Conservation (phyloP, 345 rosid genomes). For the Reutealis trisperma region DNA sequence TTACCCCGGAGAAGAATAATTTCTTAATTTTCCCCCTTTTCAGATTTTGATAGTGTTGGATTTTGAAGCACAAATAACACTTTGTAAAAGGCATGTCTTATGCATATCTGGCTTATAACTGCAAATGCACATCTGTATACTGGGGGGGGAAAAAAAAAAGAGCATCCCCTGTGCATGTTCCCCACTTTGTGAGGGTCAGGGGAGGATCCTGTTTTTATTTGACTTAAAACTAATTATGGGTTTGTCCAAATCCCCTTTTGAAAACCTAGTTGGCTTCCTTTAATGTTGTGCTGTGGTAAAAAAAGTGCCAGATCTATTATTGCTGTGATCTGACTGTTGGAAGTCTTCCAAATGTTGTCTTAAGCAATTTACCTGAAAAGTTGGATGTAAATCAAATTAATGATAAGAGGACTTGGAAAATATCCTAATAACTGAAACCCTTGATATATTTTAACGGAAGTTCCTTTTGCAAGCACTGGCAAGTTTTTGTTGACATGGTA, state of each 20-base stretch:
- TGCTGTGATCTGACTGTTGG: too few relatives aligned
- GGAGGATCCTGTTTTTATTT: background rate
- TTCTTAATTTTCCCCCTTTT: constrained; percentile 9
- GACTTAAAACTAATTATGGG: background rate
- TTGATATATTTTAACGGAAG: background rate
- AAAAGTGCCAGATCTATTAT: background rate
- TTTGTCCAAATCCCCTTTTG: background rate
- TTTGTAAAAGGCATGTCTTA: background rate
- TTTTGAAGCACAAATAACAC: constrained; percentile 6
- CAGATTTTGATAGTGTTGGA: constrained; percentile 16
- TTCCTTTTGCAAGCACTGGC: background rate
- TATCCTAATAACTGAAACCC: background rate
- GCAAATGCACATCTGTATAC: background rate
- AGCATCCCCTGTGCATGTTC: background rate
- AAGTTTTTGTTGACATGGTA: background rate
- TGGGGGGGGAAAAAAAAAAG: too few relatives aligned
- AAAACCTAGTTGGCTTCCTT: background rate
- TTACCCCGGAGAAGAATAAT: constrained; percentile 39
- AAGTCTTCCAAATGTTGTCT: background rate
- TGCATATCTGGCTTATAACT: background rate
- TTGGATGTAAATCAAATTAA: background rate
- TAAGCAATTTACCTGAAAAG: background rate
- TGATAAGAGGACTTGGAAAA: background rate
- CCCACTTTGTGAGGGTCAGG: background rate
- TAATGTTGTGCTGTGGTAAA: background rate